Evolutionary conservation across 139 green algal genomes (phyloP).

Genomic region (Volvox africanus): DNA sequence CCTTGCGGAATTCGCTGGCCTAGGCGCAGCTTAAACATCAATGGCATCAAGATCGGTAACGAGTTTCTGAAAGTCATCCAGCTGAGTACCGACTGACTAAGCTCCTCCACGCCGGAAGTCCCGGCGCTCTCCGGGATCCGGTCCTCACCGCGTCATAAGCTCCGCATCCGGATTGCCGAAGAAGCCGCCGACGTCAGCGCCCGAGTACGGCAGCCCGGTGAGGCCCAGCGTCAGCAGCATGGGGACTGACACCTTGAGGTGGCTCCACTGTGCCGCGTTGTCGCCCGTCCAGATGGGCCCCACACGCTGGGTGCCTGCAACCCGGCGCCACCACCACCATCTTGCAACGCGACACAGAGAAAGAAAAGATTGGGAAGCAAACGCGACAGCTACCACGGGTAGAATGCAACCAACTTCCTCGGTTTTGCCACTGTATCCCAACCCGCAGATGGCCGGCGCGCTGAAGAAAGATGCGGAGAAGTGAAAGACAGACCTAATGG

Average conservation of each 20-base stretch:
- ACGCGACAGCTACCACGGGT: too few relatives aligned
- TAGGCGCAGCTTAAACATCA: too few relatives aligned
- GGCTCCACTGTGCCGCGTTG: slow-evolving; percentile 92
- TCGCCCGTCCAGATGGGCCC: slow-evolving; percentile 99
- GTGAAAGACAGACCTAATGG: neutral
- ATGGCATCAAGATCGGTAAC: too few relatives aligned
- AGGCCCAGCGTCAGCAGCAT: slow-evolving; percentile 95
- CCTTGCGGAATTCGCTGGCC: too few relatives aligned
- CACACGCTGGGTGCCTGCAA: slow-evolving; percentile 79
- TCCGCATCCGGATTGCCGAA: slow-evolving; percentile 97
- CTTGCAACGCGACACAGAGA: neutral
- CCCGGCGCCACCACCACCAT: too few relatives aligned
- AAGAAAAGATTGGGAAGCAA: neutral
- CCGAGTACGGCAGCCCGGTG: slow-evolving; percentile 90
- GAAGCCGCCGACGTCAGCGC: slow-evolving; percentile 98
- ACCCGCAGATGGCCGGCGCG: too few relatives aligned
- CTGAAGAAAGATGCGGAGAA: too few relatives aligned
- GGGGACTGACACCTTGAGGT: slow-evolving; percentile 89
- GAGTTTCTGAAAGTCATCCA: too few relatives aligned
- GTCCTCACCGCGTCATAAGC: slow-evolving; percentile 90
- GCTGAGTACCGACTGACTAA: too few relatives aligned
- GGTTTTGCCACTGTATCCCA: neutral
- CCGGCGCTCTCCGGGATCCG: neutral
- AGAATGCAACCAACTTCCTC: neutral
- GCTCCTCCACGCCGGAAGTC: too few relatives aligned